Evolutionary conservation across 2,329 filamentous ascomycete genomes (phyloP), one percentile per base, ranked within the genome.

Genomic region (Colletotrichum eremochloae): DNA sequence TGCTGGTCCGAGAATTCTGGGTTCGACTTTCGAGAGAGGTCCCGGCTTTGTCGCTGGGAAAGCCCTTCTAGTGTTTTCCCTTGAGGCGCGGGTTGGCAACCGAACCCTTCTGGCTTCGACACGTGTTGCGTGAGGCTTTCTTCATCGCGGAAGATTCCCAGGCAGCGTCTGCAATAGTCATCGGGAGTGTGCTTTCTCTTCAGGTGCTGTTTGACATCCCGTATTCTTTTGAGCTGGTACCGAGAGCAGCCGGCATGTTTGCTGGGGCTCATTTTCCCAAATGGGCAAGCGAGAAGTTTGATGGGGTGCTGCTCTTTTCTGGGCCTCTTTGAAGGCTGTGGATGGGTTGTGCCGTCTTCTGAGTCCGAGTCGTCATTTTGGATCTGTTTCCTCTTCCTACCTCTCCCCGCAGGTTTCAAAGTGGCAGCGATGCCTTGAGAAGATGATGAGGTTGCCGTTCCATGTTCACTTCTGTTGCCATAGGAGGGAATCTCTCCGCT

Each of bases 191-290:
- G 63, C 5, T 24, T 38, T n/a, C 63, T 44, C 3, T 42, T 46
- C 20, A 65, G 40, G 24, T 65, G 63, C 29, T 65, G 63, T 52
- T 63, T 63, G 2, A 63, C 46, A 36, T 63, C 44, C 9, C 44
- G 29, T 6, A 63, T 36, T 14, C 60, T 29, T 7, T 18, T 33
- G 3, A 63, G 44, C 12, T 52, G 40, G 5, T 20, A 8, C 5
- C 12, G 50, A 5, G 24, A 11, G 18, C 60, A 63, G 7, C 9
- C 2, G 3, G 12, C 14, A 52, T 63, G 29, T 33, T 36, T 38
- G 3, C 8, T n/a, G n/a, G 46, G 18, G 6, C 24, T 9, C 8
- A 40, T 14, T 18, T 63, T 63, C 60, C 44, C 50, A 31, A 63
- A 63, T 5, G 60, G 60, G n/a, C 60, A 63, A 24, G 60, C 60